These are phyloP conservation scores for Colletotrichum lentis DNA, from an alignment of 2,329 filamentous ascomycete species.

Conservation along the genomic window DNA sequence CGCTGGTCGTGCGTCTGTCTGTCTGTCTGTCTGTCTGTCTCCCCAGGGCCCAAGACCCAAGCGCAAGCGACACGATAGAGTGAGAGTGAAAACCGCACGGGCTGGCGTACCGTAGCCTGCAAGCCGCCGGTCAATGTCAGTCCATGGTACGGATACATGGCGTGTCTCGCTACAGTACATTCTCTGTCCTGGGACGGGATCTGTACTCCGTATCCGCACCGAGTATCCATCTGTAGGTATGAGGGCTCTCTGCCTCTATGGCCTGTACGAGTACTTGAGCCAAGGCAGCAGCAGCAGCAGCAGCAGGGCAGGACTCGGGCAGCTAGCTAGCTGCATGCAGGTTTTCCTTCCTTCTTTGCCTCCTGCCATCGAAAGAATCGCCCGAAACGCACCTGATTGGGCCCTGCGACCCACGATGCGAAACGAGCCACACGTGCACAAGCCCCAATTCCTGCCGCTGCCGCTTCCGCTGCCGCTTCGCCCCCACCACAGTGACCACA, in stretches of 20 bases:
- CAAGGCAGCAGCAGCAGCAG: no score
- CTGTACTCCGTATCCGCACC: no score
- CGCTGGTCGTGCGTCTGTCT: neutral
- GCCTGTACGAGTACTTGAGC: no score
- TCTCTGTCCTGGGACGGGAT: neutral
- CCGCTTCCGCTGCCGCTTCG: neutral
- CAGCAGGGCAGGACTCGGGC: no score
- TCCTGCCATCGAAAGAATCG: neutral
- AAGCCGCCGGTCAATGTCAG: neutral
- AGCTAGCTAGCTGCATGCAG: no score
- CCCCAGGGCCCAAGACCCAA: neutral
- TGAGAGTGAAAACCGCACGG: neutral
- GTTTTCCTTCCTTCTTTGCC: neutral
- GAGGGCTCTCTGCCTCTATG: no score
- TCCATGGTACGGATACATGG: neutral
- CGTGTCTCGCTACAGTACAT: neutral
- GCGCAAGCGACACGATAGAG: neutral
- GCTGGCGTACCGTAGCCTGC: neutral
- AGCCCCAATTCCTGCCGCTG: neutral
- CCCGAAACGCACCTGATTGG: conserved; percentile 5
- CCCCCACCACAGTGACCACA: no score
- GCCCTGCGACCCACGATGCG: neutral
- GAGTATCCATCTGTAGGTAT: no score
- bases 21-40: neutral
- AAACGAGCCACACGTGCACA: neutral